Evolutionary conservation across 2,329 filamentous ascomycete genomes (phyloP), one percentile per base, ranked within the genome.

Genomic region (Ophiostoma ulmi): DNA sequence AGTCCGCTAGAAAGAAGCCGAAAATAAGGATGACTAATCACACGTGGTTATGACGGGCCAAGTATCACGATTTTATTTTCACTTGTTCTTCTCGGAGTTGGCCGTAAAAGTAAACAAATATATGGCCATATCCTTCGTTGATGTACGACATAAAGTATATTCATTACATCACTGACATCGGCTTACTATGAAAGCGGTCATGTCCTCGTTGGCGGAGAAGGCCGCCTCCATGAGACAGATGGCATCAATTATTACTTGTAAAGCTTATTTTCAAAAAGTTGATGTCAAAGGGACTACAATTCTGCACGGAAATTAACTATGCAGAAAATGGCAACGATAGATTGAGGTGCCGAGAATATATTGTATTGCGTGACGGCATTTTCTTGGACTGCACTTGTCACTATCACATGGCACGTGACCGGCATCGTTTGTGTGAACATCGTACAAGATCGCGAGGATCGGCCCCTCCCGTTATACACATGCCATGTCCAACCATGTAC

Each of bases 201-300:
- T 61, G 55, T 61, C 52, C 52, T 58, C 55, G 55, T 61, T 26
- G 13, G 35, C 58, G 58, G 58, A 63, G 26, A 63, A 35, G 58
- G 36, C 58, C 52, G 52, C 8, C 8, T 11, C 52, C n/a, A 58
- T 3, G 7, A 48, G 44, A 20, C 8, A 20, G 44, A 20, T 48
- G 44, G 8, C 17, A 48, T 48, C 44, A 17, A 6, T 20, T 20
- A 48, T 39, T 11, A 39, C 38, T 39, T 39, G 31, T 31, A 31
- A 31, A 31, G 31, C 31, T 31, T 31, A 3, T 31, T 31, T 31
- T 31, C 31, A 31, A 31, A 31, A 31, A 31, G 31, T 31, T 31
- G 3, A 2, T 31, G 31, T 31, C 31, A 31, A 31, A 31, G 31
- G 31, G 31, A 31, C 31, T 31, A 3, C 31, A 3, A 4, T 31